phyloP scores from a whole-genome alignment of 306 rosid species.

The Vicia villosa region DNA sequence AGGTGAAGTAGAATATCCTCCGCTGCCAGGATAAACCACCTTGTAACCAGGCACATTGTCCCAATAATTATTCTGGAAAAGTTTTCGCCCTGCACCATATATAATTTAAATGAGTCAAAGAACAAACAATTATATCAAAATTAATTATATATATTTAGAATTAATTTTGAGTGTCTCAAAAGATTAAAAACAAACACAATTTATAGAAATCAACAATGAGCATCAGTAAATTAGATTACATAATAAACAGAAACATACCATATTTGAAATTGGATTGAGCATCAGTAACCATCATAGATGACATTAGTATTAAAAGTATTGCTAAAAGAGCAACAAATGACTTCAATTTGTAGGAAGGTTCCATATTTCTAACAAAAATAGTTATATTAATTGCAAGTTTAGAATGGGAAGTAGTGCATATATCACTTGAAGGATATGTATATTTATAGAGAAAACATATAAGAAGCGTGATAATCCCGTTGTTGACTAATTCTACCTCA shows the following conservation, averaged over 20 bases:
- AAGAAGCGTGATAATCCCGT: not conserved
- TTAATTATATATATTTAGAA: too few species aligned
- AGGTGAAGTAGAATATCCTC: too few species aligned
- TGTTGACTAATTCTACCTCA: not conserved
- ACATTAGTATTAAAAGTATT: not conserved
- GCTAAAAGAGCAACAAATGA: not conserved
- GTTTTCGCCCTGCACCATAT: constrained; percentile 29
- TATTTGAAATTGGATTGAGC: not conserved
- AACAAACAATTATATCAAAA: not conserved
- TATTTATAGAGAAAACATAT: not conserved
- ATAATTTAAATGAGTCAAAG: not conserved
- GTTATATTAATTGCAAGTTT: not conserved
- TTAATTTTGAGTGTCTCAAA: too few species aligned
- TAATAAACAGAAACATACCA: not conserved
- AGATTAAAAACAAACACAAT: not conserved
- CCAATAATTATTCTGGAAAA: too few species aligned
- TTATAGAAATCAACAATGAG: too few species aligned
- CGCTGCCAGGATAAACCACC: too few species aligned
- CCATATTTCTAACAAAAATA: not conserved
- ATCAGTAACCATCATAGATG: not conserved
- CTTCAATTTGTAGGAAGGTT: not conserved
- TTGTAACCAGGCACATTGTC: too few species aligned
- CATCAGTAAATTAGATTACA: too few species aligned
- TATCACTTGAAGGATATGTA: not conserved
- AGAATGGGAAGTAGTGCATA: not conserved